Conservation (phyloP, 208 protist genomes). For the Endotrypanum monterogeii region DNA sequence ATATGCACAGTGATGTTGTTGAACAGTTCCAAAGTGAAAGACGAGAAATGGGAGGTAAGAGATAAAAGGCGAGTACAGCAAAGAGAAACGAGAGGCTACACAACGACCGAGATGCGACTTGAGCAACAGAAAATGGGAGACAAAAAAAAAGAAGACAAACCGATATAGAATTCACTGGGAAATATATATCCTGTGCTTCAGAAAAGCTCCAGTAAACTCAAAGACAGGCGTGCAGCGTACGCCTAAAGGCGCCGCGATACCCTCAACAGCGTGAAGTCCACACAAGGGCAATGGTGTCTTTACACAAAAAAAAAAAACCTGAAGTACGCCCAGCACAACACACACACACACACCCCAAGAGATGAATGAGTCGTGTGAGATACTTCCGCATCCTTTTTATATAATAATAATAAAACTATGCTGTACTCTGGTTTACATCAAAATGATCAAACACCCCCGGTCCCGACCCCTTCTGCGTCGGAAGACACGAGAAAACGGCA, state of each 20-base stretch:
- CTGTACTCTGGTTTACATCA: constrained; percentile 8
- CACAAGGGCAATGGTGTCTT: too few relatives aligned
- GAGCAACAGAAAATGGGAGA: not conserved
- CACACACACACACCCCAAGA: not conserved
- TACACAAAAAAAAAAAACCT: not conserved
- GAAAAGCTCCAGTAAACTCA: too few relatives aligned
- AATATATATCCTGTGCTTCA: too few relatives aligned
- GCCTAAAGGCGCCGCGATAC: too few relatives aligned
- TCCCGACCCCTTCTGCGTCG: not conserved
- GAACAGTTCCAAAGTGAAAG: not conserved
- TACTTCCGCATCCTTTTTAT: not conserved
- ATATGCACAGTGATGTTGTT: not conserved
- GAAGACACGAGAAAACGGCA: not conserved
- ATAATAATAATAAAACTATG: too few relatives aligned
- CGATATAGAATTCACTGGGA: too few relatives aligned
- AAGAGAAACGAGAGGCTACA: not conserved
- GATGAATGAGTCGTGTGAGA: not conserved
- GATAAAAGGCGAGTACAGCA: not conserved
- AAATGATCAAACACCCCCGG: not conserved
- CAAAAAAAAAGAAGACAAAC: too few relatives aligned
- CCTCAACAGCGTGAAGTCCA: too few relatives aligned
- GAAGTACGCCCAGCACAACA: not conserved
- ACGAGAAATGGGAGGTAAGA: not conserved
- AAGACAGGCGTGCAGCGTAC: too few relatives aligned
- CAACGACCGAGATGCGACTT: not conserved